Evolutionary conservation across 1,284 basidiomycete genomes (phyloP), one percentile per base, ranked within the genome.

Genomic region (Puccinia polysora): DNA sequence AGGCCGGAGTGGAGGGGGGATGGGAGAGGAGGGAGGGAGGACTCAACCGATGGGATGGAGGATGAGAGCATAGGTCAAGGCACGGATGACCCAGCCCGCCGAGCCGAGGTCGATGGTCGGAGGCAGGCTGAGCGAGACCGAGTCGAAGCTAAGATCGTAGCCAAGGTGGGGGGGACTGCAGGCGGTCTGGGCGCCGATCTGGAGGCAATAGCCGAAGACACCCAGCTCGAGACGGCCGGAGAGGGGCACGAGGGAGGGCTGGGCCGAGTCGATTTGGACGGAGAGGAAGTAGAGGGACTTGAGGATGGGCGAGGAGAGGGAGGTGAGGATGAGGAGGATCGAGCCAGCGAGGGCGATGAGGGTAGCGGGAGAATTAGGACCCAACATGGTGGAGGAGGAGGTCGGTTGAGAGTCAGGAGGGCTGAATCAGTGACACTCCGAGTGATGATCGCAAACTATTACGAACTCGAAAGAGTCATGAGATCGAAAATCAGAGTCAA

Each of bases 1-100:
- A n/a, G n/a, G 25, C 25, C 28, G 40, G n/a, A 40, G 1, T 45
- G 2, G 28, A 1, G 20, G n/a, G 34, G 15, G 32, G 7, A 12
- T 4, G 10, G n/a, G 28, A 36, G 45, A 23, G 25, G 5, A 1
- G n/a, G 25, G 25, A 25, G 14, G 43, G 10, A 25, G 2, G 32
- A 36, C 65, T 34, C n/a, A 8, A 69, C 65, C 53, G 45, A 69
- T 59, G 14, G 65, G 65, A 50, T 69, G 65, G 4, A 69, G 43
- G 34, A 69, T 59, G 23, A 69, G 55, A 5, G 56, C 18, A 36
- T 49, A 59, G n/a, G 65, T 49, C 12, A 69, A 40, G 7, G n/a
- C 23, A 2, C 25, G 12, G n/a, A 67, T n/a, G 30, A 56, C 28
- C 12, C 28, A 4, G 14, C 10, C 36, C 32, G 47, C n/a, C 1